Base-by-base conservation (phyloP, 225 moss, liverwort and hornwort genomes). In the Bryum argenteum region DNA sequence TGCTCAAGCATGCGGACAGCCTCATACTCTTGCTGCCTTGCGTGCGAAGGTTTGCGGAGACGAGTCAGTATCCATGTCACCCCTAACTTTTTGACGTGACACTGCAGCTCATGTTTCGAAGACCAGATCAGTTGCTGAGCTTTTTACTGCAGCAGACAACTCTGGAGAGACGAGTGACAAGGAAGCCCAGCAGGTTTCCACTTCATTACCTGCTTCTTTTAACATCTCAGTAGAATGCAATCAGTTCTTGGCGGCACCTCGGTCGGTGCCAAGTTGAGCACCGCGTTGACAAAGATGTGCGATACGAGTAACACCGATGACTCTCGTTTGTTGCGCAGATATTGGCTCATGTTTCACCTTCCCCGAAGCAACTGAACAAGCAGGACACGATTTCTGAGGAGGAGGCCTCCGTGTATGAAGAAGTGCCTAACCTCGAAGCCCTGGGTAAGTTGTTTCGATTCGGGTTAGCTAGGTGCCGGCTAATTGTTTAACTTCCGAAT, bases 301-400 rank as follows among this genome's bases (percentile, higher is more conserved):
- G 6, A 1, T 9, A 10, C 8, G 45, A 5, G 3, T 77, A 22
- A 67, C 61, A 5, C 1, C 23, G 1, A 5, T 9, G 10, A 21
- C 2, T 8, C 28, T 6, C 1, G n/a, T 21, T 9, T 11, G 0
- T 3, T 40, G 0, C 56, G 70, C 66, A 88, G 88, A 88, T 88
- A 24, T 41, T 88, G 70, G 88, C 88, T 10, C 88, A 88, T 40
- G 88, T 88, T n/a, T 88, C 88, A 14, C 88, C 88, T 51, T 87
- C 87, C 17, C 87, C 87, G 21, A 87, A 87, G 59, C 87, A 73
- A 42, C 13, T 58, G 3, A 72, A 19, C 53, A 87, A 79, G 76
- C 76, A 67, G 37, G 81, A 78, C n/a, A 10, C 55, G 20, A 37
- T 3, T 63, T 11, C 53, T n/a, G 58, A 59, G 59, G 50, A 70